Evolutionary conservation across 306 rosid species (phyloP), one percentile per base, ranked within the genome.

Genomic region (Casuarina cunninghamiana): DNA sequence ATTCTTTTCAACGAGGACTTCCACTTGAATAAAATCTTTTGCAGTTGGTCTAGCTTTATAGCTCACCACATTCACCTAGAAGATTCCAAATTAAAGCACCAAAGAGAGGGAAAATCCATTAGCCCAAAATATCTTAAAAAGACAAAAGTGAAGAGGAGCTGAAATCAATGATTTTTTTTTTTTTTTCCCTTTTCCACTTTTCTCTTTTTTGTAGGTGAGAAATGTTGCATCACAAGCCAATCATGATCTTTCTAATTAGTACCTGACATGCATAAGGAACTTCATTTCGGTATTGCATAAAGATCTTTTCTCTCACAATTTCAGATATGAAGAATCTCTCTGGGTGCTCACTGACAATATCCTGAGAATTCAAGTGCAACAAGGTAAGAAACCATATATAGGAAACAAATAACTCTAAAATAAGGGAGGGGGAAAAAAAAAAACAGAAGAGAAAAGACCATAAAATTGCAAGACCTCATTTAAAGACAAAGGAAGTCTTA

Each of bases 211-310:
- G 11, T 37, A 51, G 70, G 51, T 72, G 78, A 77, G 43, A 51
- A 57, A 53, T 11, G 72, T 26, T 48, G 62, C 69, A 16, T 78
- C 77, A 80, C 44, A 60, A 71, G 81, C 44, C 48, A 81, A 60
- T 15, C 35, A 65, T 48, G 44, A 78, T 71, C 11, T 66, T 48
- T 72, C 63, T 35, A 43, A 76, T 51, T 9, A 67, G 35, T 89
- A 95, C 99, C 99, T 95, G 99, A 72, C 97, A 91, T 51, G 87
- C 90, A 57, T 95, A 95, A 44, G 99, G 99, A 84, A 95, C 89
- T 88, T 95, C 99, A 44, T 91, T 85, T 69, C 97, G 92, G 69
- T 89, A 93, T 81, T 95, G 99, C 92, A 91, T 86, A 80, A 95
- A 93, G 77, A 95, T 95, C 89, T 95, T 95, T 81, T 95, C 99